Percentiles rank a stretch among this genome's conserved stretches.
Evolutionary conservation across 495 filamentous ascomycete species (phyloP).

Genomic region (Daldinia decipiens): DNA sequence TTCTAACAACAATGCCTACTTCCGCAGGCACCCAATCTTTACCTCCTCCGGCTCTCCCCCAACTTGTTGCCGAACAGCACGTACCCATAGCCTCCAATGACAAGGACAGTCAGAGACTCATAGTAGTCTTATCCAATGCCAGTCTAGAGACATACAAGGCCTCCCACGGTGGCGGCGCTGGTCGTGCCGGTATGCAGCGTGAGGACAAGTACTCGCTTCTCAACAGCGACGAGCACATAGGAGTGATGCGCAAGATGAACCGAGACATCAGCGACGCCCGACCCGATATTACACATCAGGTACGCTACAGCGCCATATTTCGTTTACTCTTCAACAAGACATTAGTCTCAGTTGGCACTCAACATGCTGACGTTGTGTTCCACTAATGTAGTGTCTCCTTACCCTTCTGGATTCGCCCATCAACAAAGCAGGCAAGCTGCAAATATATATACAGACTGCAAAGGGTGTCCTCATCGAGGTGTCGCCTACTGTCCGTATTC

Average conservation of each 20-base stretch:
- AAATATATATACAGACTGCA: slow-evolving; percentile 98
- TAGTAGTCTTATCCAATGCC: slow-evolving; percentile 96
- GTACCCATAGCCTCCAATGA: slow-evolving; percentile 83
- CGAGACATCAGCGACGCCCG: slow-evolving; percentile 97
- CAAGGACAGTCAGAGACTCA: slow-evolving; percentile 87
- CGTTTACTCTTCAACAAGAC: slow-evolving; percentile 31
- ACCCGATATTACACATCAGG: slow-evolving; percentile 98
- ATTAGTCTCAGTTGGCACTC: slow-evolving; percentile 49
- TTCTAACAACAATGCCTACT: slow-evolving; percentile 42
- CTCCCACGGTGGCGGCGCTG: slow-evolving; percentile 67
- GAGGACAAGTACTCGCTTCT: slow-evolving; percentile 96
- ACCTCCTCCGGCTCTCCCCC: slow-evolving; percentile 87
- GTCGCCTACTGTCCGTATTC: slow-evolving; percentile 94
- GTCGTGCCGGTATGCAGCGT: slow-evolving; percentile 70
- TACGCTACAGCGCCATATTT: slow-evolving; percentile 50
- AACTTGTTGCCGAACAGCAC: slow-evolving; percentile 92
- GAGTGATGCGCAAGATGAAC: slow-evolving; percentile 99
- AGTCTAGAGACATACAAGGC: slow-evolving; percentile 97
- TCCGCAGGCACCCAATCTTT: slow-evolving; percentile 82
- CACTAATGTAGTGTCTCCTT: slow-evolving; percentile 81
- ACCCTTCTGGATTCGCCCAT: slow-evolving; percentile 97
- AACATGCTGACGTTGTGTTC: slow-evolving; percentile 51
- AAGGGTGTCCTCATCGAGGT: slow-evolving; percentile 98
- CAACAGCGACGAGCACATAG: slow-evolving; percentile 99
- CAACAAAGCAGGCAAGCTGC: slow-evolving; percentile 96